phyloP scores from a whole-genome alignment of 208 protist species.

The Trypanosoma rangeli region DNA sequence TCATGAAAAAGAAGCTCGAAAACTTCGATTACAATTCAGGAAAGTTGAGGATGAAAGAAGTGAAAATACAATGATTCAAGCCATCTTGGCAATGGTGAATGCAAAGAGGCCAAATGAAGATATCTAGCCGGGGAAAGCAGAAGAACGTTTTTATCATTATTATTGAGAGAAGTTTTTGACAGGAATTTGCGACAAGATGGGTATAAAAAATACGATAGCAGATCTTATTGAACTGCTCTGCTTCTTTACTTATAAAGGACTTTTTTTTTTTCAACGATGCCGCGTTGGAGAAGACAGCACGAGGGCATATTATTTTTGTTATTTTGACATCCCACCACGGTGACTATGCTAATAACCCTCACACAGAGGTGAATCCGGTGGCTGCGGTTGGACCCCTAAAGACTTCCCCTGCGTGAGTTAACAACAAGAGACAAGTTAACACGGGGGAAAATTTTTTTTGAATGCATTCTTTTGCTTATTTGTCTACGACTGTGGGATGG shows the following conservation, averaged over 20 bases:
- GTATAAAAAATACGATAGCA: background rate
- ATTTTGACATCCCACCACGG: background rate
- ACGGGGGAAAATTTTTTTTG: too few species aligned
- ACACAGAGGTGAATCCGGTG: background rate
- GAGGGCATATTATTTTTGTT: background rate
- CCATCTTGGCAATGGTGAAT: conserved; percentile 51
- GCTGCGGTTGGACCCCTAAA: conserved; percentile 3
- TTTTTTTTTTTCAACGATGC: conserved; percentile 25
- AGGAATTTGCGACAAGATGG: too few species aligned
- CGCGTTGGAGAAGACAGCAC: background rate
- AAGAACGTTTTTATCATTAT: background rate
- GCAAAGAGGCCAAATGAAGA: conserved; percentile 2
- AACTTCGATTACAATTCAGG: conserved; percentile 87
- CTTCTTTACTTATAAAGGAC: conserved; percentile 1
- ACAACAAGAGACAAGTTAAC: too few species aligned
- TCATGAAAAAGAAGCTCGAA: conserved; percentile 86
- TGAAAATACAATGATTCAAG: conserved; percentile 65
- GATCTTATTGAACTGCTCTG: conserved; percentile 18
- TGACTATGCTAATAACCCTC: background rate
- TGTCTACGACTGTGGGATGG: too few species aligned
- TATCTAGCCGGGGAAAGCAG: background rate
- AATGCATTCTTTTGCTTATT: too few species aligned
- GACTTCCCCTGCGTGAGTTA: too few species aligned
- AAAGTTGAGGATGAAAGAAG: conserved; percentile 86
- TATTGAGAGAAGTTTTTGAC: too few species aligned